Evolutionary conservation across 106 monocot genomes (phyloP), one percentile per base, ranked within the genome.

Genomic region (Phalaenopsis aphrodite): DNA sequence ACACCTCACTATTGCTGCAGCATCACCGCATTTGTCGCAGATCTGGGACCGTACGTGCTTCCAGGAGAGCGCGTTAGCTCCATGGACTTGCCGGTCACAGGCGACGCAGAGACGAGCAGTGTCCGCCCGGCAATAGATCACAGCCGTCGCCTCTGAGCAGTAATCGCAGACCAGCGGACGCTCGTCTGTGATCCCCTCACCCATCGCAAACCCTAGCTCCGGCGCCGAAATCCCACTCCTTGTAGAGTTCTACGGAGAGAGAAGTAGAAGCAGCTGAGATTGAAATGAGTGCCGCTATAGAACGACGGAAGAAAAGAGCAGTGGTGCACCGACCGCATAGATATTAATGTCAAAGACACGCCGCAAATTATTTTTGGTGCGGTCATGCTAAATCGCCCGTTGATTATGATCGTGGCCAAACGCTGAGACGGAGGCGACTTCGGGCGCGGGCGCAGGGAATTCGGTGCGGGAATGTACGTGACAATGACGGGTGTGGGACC

Each of bases 21-120:
- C 61, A 69, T 88, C 73, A 56, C 78, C 76, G 85, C 95, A 93
- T 72, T 39, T 66, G 77, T 78, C 82, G 85, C 91, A 95, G 83
- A 91, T 81, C 78, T 80, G 95, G 38, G 89, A 84, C 38, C 95
- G 95, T 15, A 76, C 55, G 87, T 95, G 95, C 83, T 89, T 89
- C 79, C 77, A 79, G 47, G 91, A 87, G 48, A 93, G 91, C 42
- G 85, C 81, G 89, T 93, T 93, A 39, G 91, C 93, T 19, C 75
- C 45, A 87, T 93, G 93, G 15, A 93, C 91, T 77, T 81, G 74
- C 56, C 88, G 91, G 89, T 94, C 94, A 84, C 94, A 94, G 45
- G 78, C 24, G 30, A 94, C 55, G 91, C 94, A 91, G 41, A 94
- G 91, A 38, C 87, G 77, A 21, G 94, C 91, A 5, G 84, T 39